A percentile compares a stretch with the other conserved stretches of the same genome.
phyloP scores from a whole-genome alignment of 352 stramenopile species.

The Phytopythium litorale region DNA sequence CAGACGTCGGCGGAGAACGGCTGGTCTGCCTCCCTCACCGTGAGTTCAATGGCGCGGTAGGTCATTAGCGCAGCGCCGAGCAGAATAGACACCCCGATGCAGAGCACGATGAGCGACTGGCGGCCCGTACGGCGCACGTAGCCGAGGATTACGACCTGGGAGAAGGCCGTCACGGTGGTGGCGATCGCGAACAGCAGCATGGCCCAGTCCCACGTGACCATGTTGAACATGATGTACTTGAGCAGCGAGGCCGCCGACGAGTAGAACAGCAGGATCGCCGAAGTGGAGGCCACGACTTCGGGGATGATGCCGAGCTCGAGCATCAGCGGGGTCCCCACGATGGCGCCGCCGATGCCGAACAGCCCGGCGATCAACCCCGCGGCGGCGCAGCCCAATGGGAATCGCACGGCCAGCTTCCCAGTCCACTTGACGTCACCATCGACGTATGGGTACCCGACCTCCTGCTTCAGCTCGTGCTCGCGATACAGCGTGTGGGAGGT shows the following conservation, averaged over 20 bases:
- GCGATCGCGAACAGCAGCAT: slow-evolving; percentile 31
- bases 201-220: slow-evolving; percentile 56
- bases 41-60: too few species aligned
- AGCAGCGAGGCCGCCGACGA: slow-evolving; percentile 40
- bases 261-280: slow-evolving; percentile 48
- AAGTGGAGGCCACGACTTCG: slow-evolving; percentile 38
- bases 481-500: slow-evolving; percentile 19
- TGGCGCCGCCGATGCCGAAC: slow-evolving; percentile 49
- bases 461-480: slow-evolving; percentile 34
- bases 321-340: slow-evolving; percentile 27
- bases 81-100: slow-evolving; percentile 38
- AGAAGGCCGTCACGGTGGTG: slow-evolving; percentile 41
- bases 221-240: slow-evolving; percentile 52
- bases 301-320: slow-evolving; percentile 28
- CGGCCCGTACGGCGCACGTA: slow-evolving; percentile 46
- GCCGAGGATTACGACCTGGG: slow-evolving; percentile 45
- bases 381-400: slow-evolving; percentile 32
- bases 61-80: slow-evolving; percentile 14
- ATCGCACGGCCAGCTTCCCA: slow-evolving; percentile 35
- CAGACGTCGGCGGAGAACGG: too few species aligned
- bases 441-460: slow-evolving; percentile 32
- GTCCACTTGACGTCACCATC: slow-evolving; percentile 46
- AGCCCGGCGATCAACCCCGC: slow-evolving; percentile 48
- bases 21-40: too few species aligned
- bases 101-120: slow-evolving; percentile 63